Percentiles rank a stretch among this genome's conserved stretches.
Evolutionary conservation across 805 yeast genomes (phyloP).

Genomic region (Cyberlindnera suaveolens): DNA sequence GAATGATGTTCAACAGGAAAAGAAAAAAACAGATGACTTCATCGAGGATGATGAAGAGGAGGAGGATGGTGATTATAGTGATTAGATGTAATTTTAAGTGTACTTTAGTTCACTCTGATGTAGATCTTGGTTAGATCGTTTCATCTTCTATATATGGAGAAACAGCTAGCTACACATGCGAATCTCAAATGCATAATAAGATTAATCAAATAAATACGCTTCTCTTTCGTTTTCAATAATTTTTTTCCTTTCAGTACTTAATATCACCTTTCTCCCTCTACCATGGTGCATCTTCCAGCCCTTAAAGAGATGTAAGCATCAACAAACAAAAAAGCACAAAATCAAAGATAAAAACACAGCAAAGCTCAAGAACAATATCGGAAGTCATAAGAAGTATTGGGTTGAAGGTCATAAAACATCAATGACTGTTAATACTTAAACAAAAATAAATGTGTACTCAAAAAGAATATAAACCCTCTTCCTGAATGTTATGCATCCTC

Average conservation of each 20-base stretch:
- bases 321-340: too few relatives aligned
- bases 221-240: neutral
- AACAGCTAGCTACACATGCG: too few relatives aligned
- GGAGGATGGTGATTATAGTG: conserved; percentile 23
- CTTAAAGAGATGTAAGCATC: too few relatives aligned
- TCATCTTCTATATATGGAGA: too few relatives aligned
- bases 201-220: conserved; percentile 9
- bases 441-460: neutral
- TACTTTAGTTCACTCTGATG: too few relatives aligned
- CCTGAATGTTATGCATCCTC: too few relatives aligned
- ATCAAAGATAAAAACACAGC: too few relatives aligned
- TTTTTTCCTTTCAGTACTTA: neutral
- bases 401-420: too few relatives aligned
- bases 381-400: neutral
- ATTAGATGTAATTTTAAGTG: conserved; percentile 3
- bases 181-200: conserved; percentile 10
- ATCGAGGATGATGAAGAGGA: conserved; percentile 23
- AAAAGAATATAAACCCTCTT: too few relatives aligned
- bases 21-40: conserved; percentile 13
- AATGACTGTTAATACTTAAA: neutral
- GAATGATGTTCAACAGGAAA: conserved; percentile 11
- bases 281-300: too few relatives aligned
- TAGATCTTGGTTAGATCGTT: neutral
- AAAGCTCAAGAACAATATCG: too few relatives aligned
- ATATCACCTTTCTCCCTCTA: neutral